Evolutionary conservation across 225 moss, liverwort and hornwort species (phyloP).

Genomic region (Bryoerythrophyllum caledonicum): DNA sequence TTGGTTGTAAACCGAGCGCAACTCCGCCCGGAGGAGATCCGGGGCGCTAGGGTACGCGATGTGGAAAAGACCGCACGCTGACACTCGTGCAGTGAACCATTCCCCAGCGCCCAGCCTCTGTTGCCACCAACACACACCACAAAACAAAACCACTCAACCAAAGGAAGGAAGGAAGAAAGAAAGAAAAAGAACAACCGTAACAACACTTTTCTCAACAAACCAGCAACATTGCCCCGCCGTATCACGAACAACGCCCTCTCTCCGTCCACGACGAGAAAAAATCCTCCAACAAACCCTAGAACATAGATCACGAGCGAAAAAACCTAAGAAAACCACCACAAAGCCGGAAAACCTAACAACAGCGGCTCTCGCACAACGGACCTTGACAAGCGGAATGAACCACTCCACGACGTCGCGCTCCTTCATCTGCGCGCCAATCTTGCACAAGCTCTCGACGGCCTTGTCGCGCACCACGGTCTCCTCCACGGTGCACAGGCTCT

Average conservation of each 20-base stretch:
- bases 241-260: conserved; percentile 12
- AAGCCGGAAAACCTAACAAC: background rate
- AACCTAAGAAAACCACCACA: conserved; percentile 2
- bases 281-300: conserved; percentile 35
- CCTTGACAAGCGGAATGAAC: conserved; percentile 96
- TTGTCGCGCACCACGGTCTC: conserved; percentile 98
- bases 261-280: background rate
- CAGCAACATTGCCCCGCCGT: conserved; percentile 26
- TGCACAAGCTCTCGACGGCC: conserved; percentile 91
- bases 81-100: conserved; percentile 98
- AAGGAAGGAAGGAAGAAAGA: background rate
- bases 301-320: conserved; percentile 21
- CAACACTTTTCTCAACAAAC: background rate
- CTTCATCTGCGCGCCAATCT: conserved; percentile 94
- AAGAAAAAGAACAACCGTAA: background rate
- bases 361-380: conserved; percentile 13
- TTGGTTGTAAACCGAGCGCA: conserved; percentile 93
- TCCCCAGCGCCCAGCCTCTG: conserved; percentile 97
- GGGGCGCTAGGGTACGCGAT: conserved; percentile 98
- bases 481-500: conserved; percentile 87
- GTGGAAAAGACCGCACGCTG: conserved; percentile 96
- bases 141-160: conserved; percentile 14
- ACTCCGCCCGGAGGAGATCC: conserved; percentile 95
- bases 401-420: conserved; percentile 93
- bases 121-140: conserved; percentile 21